Base-by-base conservation (phyloP, 1,284 basidiomycete genomes). In the Irpex sp. region DNA sequence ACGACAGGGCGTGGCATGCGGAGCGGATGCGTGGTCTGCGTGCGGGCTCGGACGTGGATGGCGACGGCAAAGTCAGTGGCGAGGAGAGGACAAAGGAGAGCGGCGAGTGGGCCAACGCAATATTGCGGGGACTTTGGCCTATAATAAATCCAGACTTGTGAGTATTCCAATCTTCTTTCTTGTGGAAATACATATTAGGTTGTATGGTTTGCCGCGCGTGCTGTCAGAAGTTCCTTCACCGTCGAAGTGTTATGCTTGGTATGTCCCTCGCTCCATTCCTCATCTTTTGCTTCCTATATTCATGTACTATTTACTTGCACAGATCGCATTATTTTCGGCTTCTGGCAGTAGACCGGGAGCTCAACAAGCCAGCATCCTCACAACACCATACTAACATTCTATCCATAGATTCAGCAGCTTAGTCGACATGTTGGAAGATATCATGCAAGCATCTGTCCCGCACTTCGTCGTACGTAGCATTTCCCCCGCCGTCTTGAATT, bases 391-490 rank as follows among this genome's bases (percentile, higher is more conserved):
- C 15, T 44, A 26, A 26, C 26, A 26, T 44, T 44, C 11, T 15
- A 44, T 44, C 15, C 4, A 11, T 44, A 74, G 74, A 60, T 78
- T 79, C 67, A 68, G 64, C 44, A 72, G 72, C 3, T 59, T 74
- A 13, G 68, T 77, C 1, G 78, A 79, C 67, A 75, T 77, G 73
- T 66, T 79, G 0, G 78, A 79, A 67, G 78, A 78, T 65, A 76
- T 79, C 61, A 79, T 79, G 78, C 78, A 79, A 65, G 71, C 75
- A 8, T 77, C 76, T 3, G 74, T 75, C 19, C 78, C 78, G 1
- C 69, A 65, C 4, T 76, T 78, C 57, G 70, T 78, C 34, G 76
- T 76, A 62, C 17, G 75, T 71, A 5, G n/a, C 49, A 17, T 15
- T 2, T 40, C 2, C 40, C 8, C 3, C 5, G 2, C 40, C 2